Conservation (phyloP, 306 rosid species). For the Styphnolobium japonicum region DNA sequence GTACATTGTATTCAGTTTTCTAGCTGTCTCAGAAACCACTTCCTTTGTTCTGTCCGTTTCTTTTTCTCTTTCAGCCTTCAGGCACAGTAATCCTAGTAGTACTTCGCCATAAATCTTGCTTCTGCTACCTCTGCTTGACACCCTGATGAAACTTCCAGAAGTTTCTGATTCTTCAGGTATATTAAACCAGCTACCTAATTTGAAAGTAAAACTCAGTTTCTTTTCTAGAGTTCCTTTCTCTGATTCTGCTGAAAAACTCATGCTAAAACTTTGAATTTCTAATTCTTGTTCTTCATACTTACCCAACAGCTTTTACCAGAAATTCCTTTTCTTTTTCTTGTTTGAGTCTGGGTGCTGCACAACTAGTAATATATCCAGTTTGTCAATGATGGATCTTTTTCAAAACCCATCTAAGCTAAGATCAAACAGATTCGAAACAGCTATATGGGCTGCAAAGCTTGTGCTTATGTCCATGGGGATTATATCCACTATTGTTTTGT, state of each 20-base stretch:
- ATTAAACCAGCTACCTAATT: neutral
- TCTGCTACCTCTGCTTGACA: neutral
- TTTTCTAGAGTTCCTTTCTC: constrained; percentile 1
- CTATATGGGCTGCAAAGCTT: constrained; percentile 51
- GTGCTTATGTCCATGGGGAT: constrained; percentile 54
- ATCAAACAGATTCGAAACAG: constrained; percentile 49
- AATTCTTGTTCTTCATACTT: neutral
- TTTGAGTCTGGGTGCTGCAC: neutral
- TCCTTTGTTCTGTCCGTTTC: neutral
- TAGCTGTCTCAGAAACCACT: no score
- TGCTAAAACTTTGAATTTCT: neutral
- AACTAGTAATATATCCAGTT: neutral
- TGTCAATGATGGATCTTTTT: constrained; percentile 42
- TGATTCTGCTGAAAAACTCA: constrained; percentile 15
- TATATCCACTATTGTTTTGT: constrained; percentile 45
- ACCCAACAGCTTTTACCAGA: neutral
- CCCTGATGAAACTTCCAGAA: constrained; percentile 14
- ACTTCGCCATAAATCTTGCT: neutral
- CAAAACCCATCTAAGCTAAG: constrained; percentile 33
- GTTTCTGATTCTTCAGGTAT: constrained; percentile 7
- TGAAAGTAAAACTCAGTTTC: neutral
- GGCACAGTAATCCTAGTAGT: no score
- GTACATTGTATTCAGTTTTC: constrained; percentile 6
- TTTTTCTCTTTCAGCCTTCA: neutral
- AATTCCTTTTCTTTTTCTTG: neutral